Conservation (phyloP, 2,329 filamentous ascomycete species). For the Pseudocercospora crystallina region DNA sequence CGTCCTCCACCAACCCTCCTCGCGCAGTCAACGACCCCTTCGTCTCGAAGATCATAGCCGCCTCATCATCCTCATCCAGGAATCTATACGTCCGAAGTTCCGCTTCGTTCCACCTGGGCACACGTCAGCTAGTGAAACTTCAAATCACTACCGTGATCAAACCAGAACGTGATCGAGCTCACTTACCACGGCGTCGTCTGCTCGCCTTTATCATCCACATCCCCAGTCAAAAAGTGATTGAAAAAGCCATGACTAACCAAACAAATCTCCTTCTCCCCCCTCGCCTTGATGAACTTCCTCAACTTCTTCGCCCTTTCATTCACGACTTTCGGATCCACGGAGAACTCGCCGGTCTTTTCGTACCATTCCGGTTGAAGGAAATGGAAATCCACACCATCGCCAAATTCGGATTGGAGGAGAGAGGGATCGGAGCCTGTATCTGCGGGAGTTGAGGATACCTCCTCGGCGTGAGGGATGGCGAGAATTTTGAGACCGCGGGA, state of each 20-base stretch:
- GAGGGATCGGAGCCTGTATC: constrained; percentile 28
- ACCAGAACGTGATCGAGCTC: neutral
- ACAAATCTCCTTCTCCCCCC: constrained; percentile 31
- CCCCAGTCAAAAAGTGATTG: constrained; percentile 31
- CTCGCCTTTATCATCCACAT: constrained; percentile 31
- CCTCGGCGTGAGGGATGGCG: constrained; percentile 31
- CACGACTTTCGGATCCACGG: constrained; percentile 25
- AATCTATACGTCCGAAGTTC: constrained; percentile 33
- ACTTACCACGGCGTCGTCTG: constrained; percentile 33
- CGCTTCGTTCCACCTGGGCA: constrained; percentile 28
- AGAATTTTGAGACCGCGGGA: constrained; percentile 28
- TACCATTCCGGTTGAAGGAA: constrained; percentile 30
- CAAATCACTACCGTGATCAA: too few species aligned
- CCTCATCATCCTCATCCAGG: constrained; percentile 25
- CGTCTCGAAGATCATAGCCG: constrained; percentile 31
- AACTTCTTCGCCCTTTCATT: constrained; percentile 28
- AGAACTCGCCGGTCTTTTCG: constrained; percentile 30
- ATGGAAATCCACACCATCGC: constrained; percentile 27
- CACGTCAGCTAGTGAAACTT: neutral
- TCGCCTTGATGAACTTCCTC: constrained; percentile 25
- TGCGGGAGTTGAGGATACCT: constrained; percentile 27
- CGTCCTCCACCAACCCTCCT: constrained; percentile 13
- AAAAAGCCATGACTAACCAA: constrained; percentile 34
- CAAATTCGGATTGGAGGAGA: constrained; percentile 24
- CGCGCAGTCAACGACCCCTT: constrained; percentile 20